Percentiles rank a stretch among this genome's conserved stretches.
Conservation (phyloP, 805 yeast species). For the Starmerella sirachaensis region DNA sequence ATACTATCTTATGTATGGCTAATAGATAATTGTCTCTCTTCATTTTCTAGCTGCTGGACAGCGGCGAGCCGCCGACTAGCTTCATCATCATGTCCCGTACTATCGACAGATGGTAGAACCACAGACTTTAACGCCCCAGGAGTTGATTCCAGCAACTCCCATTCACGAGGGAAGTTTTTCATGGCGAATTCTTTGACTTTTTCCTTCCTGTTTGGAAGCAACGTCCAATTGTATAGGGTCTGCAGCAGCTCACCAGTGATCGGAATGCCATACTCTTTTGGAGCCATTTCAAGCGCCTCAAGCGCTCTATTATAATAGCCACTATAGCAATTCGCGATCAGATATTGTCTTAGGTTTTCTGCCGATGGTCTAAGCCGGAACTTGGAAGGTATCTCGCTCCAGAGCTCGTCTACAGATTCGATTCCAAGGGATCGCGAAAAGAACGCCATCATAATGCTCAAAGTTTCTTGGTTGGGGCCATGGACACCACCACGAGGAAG, state of each 20-base stretch:
- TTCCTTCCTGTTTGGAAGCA: conserved; percentile 30
- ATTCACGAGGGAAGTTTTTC: conserved; percentile 27
- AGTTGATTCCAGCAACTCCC: conserved; percentile 30
- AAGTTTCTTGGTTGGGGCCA: conserved; percentile 48
- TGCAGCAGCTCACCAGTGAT: conserved; percentile 23
- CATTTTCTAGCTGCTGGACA: conserved; percentile 20
- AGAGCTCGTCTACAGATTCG: conserved; percentile 46
- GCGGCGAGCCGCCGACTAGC: conserved; percentile 20
- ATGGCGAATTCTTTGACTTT: conserved; percentile 34
- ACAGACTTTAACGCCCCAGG: conserved; percentile 25
- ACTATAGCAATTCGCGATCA: conserved; percentile 60
- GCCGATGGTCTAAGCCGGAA: conserved; percentile 43
- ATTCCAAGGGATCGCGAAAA: conserved; percentile 41
- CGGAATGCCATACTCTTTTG: conserved; percentile 26
- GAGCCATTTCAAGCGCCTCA: conserved; percentile 35
- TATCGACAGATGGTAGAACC: conserved; percentile 27
- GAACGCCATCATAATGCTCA: conserved; percentile 54
- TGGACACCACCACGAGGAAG: conserved; percentile 36
- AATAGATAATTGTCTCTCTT: too few species aligned
- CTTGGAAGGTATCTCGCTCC: conserved; percentile 43
- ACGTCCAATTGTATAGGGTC: conserved; percentile 35
- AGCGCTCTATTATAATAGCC: conserved; percentile 49
- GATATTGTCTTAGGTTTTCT: conserved; percentile 44
- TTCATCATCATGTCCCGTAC: conserved; percentile 22
- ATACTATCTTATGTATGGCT: too few species aligned